A percentile compares a stretch with the other conserved stretches of the same genome.
Conservation (phyloP, 768 basidiomycete genomes). For the Tylopilus cervinicoccineus region DNA sequence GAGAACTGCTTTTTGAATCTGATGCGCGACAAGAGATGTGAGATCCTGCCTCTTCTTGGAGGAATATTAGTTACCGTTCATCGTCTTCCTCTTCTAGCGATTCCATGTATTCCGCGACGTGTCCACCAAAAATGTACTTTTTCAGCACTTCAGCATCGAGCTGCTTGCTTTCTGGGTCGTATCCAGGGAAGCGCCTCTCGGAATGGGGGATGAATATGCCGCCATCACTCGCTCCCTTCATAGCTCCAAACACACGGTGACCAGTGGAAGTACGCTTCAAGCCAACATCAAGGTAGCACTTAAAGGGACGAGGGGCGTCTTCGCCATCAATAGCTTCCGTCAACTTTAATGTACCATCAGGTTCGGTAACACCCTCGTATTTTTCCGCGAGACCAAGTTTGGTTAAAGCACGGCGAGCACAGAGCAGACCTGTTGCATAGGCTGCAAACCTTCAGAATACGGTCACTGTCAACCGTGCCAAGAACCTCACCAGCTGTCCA, state of each 20-base stretch:
- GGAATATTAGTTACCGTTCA: slow-evolving; percentile 58
- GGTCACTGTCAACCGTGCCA: not conserved
- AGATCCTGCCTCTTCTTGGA: not conserved
- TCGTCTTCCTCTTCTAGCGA: slow-evolving; percentile 99
- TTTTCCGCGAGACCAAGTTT: slow-evolving; percentile 98
- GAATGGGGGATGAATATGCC: slow-evolving; percentile 98
- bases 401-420: slow-evolving; percentile 88
- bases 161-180: slow-evolving; percentile 87
- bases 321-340: slow-evolving; percentile 89
- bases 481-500: slow-evolving; percentile 81
- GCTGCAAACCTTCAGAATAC: slow-evolving; percentile 41
- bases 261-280: slow-evolving; percentile 97
- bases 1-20: slow-evolving; percentile 99
- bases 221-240: slow-evolving; percentile 98
- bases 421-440: slow-evolving; percentile 95
- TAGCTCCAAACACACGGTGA: slow-evolving; percentile 94
- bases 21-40: slow-evolving; percentile 3
- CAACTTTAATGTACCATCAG: slow-evolving; percentile 78
- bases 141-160: slow-evolving; percentile 93
- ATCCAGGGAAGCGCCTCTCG: slow-evolving; percentile 97
- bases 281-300: slow-evolving; percentile 97
- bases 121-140: slow-evolving; percentile 97
- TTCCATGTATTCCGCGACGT: slow-evolving; percentile 99
- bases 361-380: slow-evolving; percentile 91
- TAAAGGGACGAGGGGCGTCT: slow-evolving; percentile 97